Conservation (phyloP, 192 early-diverging fungal genomes). For the Mortierella alpina region DNA sequence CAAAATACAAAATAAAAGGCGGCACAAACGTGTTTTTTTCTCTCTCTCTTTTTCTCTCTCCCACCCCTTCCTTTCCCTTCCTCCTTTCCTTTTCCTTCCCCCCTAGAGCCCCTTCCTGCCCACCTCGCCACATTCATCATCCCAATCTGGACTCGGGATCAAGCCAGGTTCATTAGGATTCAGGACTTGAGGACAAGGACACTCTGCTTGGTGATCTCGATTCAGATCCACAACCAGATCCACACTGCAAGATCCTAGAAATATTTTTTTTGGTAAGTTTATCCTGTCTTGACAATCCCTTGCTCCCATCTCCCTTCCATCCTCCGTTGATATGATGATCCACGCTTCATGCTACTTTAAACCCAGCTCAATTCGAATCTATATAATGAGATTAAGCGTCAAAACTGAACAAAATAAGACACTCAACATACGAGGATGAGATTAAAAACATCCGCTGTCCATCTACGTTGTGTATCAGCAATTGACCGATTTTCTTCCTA, state of each 20-base stretch:
- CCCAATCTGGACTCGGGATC: neutral
- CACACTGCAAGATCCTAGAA: neutral
- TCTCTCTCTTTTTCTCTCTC: neutral
- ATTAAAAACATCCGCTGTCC: too few relatives aligned
- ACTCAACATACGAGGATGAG: neutral
- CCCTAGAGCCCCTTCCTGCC: neutral
- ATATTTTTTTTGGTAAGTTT: neutral
- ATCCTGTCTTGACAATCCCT: neutral
- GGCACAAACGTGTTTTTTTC: neutral
- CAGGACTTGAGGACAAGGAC: neutral
- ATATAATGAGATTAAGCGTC: slow-evolving; percentile 41
- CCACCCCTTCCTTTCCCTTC: neutral
- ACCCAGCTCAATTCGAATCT: slow-evolving; percentile 55
- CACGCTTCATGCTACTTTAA: slow-evolving; percentile 51
- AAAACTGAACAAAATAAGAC: slow-evolving; percentile 16
- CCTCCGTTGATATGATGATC: slow-evolving; percentile 33
- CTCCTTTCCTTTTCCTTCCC: neutral
- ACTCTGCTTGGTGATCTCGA: neutral
- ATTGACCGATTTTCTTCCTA: neutral
- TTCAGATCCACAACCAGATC: neutral
- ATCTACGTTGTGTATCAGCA: neutral
- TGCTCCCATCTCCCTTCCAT: neutral
- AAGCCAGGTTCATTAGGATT: neutral
- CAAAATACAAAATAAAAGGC: neutral
- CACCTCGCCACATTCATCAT: neutral